phyloP scores from a whole-genome alignment of 2,329 filamentous ascomycete genomes.

The Camptophora hylomeconis region DNA sequence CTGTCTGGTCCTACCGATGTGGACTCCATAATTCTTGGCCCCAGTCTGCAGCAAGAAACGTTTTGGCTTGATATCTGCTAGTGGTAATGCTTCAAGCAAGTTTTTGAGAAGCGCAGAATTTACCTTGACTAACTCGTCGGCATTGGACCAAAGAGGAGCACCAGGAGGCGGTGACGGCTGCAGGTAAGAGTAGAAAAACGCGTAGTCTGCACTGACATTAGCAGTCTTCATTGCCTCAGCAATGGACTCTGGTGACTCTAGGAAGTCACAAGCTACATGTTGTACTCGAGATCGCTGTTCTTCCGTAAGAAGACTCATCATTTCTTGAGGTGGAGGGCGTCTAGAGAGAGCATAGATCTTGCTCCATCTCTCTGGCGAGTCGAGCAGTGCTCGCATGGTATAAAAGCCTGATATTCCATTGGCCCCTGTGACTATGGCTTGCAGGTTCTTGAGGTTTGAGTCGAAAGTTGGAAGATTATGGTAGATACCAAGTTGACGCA shows the following conservation, averaged over 20 bases:
- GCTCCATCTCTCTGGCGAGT: conserved; percentile 33
- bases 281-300: conserved; percentile 27
- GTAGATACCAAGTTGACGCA: conserved; percentile 30
- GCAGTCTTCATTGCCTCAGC: conserved; percentile 14
- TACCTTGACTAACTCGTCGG: conserved; percentile 36
- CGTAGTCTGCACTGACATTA: conserved; percentile 24
- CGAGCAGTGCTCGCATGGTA: conserved; percentile 36
- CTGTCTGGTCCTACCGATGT: conserved; percentile 31
- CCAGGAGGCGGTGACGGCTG: conserved; percentile 35
- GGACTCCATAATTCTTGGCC: conserved; percentile 40
- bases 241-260: conserved; percentile 20
- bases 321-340: conserved; percentile 26
- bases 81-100: conserved; percentile 32
- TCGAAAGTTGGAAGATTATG: conserved; percentile 37
- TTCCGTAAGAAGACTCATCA: conserved; percentile 22
- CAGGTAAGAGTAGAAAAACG: conserved; percentile 45
- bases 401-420: conserved; percentile 42
- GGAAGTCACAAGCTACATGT: conserved; percentile 28
- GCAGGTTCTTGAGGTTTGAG: conserved; percentile 30
- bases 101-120: conserved; percentile 35
- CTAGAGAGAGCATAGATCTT: conserved; percentile 40
- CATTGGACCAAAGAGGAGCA: conserved; percentile 35
- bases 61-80: conserved; percentile 30
- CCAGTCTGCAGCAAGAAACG: conserved; percentile 39
- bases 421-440: conserved; percentile 40